phyloP scores from a whole-genome alignment of 345 rosid species.

The Microcos paniculata region DNA sequence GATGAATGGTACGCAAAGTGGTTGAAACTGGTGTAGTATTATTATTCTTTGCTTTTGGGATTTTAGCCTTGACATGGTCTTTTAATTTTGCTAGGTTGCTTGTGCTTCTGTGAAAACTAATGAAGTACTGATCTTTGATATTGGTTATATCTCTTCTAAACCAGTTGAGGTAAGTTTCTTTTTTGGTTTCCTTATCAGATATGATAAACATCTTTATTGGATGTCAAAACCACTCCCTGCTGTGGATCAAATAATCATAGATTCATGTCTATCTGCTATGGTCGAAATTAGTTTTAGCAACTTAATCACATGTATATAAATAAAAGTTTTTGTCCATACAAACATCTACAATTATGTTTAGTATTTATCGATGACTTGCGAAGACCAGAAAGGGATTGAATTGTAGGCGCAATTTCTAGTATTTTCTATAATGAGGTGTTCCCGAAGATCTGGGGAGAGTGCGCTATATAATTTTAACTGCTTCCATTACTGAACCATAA shows the following conservation, averaged over 20 bases:
- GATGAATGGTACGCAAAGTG: neutral
- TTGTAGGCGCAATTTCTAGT: neutral
- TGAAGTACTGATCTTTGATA: conserved; percentile 66
- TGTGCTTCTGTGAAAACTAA: conserved; percentile 60
- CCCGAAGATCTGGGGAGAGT: neutral
- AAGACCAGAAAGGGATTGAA: neutral
- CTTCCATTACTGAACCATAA: neutral
- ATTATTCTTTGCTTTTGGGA: conserved; percentile 1
- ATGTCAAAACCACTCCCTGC: neutral
- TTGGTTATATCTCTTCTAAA: conserved; percentile 72
- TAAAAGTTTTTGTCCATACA: too few relatives aligned
- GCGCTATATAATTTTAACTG: too few relatives aligned
- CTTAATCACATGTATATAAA: neutral
- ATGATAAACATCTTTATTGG: conserved; percentile 8
- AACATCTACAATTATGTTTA: neutral
- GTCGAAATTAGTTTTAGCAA: neutral
- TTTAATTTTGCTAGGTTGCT: conserved; percentile 54
- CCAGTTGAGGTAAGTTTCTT: conserved; percentile 63
- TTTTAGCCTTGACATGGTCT: neutral
- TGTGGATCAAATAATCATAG: neutral
- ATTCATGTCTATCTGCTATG: neutral
- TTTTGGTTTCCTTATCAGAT: conserved; percentile 13
- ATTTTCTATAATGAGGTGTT: neutral
- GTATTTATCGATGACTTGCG: neutral
- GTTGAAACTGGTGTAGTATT: conserved; percentile 3